These are phyloP conservation scores for Vaccinium myrtillus DNA, from an alignment of 148 eudicot species.

Conservation along the genomic window DNA sequence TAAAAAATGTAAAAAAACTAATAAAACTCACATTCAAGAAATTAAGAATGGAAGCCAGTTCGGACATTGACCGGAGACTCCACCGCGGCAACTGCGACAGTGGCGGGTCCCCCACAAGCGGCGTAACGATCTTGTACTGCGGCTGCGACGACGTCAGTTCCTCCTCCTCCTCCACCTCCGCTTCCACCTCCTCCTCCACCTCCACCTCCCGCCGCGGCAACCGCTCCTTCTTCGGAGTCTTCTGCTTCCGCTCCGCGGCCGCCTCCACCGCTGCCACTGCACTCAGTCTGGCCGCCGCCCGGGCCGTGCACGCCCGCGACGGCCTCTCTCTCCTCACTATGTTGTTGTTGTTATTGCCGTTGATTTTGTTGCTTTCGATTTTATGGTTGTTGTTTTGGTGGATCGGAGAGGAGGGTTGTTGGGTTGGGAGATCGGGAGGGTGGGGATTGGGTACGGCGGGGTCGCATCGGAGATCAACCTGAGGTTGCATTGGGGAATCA, in stretches of 20 bases:
- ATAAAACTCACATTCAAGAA: constrained; percentile 60
- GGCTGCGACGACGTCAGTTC: constrained; percentile 24
- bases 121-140: constrained; percentile 68
- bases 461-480: constrained; percentile 45
- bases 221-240: constrained; percentile 44
- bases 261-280: constrained; percentile 66
- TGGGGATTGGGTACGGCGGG: constrained; percentile 33
- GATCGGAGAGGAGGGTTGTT: constrained; percentile 61
- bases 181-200: constrained; percentile 33
- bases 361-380: constrained; percentile 20
- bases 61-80: constrained; percentile 87
- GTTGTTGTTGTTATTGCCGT: constrained; percentile 19
- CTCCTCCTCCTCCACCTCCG: constrained; percentile 43
- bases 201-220: constrained; percentile 42
- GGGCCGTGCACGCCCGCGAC: constrained; percentile 72
- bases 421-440: constrained; percentile 36
- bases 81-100: constrained; percentile 70
- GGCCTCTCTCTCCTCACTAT: constrained; percentile 76
- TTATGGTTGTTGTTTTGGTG: constrained; percentile 30
- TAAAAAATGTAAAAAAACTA: neutral
- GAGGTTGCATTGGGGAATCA: constrained; percentile 42
- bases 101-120: constrained; percentile 56
- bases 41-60: constrained; percentile 83
- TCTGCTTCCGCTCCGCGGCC: constrained; percentile 41
- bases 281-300: constrained; percentile 56